Evolutionary conservation across 495 filamentous ascomycete species (phyloP).

Genomic region (Apiosordaria backusii): DNA sequence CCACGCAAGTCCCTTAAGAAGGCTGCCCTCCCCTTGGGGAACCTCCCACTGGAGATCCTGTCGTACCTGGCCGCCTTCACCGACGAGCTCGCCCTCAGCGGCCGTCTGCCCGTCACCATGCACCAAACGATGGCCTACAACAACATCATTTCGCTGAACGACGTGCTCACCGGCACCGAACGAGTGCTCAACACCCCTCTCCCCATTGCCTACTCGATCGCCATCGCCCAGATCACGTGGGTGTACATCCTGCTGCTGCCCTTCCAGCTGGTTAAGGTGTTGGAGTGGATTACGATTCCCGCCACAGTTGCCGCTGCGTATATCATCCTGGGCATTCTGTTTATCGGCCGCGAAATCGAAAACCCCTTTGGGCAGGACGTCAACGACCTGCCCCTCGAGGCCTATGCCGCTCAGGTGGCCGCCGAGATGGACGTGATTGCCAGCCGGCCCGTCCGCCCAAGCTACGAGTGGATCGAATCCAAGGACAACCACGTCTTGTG

Average conservation of each 20-base stretch:
- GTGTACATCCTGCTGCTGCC: slow-evolving; percentile 79
- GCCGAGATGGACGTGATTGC: slow-evolving; percentile 72
- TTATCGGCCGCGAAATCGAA: slow-evolving; percentile 83
- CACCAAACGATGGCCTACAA: slow-evolving; percentile 50
- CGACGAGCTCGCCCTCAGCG: slow-evolving; percentile 52
- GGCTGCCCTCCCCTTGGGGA: slow-evolving; percentile 60
- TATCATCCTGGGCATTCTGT: slow-evolving; percentile 84
- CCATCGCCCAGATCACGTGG: slow-evolving; percentile 84
- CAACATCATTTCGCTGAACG: slow-evolving; percentile 60
- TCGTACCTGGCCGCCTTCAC: slow-evolving; percentile 66
- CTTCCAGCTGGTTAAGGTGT: slow-evolving; percentile 68
- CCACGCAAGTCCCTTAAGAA: slow-evolving; percentile 69
- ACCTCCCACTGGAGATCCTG: slow-evolving; percentile 74
- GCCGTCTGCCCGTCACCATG: slow-evolving; percentile 51
- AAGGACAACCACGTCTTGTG: slow-evolving; percentile 63
- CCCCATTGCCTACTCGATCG: slow-evolving; percentile 79
- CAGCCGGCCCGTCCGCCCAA: slow-evolving; percentile 51
- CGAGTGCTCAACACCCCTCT: slow-evolving; percentile 81
- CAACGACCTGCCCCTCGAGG: slow-evolving; percentile 79
- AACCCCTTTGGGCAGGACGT: slow-evolving; percentile 86
- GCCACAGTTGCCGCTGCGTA: slow-evolving; percentile 75
- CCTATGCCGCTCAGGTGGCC: slow-evolving; percentile 68
- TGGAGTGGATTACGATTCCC: slow-evolving; percentile 76
- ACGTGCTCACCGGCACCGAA: slow-evolving; percentile 70
- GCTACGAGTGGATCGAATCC: slow-evolving; percentile 55